Conservation (phyloP, 345 rosid species). For the Trapa bicornis region DNA sequence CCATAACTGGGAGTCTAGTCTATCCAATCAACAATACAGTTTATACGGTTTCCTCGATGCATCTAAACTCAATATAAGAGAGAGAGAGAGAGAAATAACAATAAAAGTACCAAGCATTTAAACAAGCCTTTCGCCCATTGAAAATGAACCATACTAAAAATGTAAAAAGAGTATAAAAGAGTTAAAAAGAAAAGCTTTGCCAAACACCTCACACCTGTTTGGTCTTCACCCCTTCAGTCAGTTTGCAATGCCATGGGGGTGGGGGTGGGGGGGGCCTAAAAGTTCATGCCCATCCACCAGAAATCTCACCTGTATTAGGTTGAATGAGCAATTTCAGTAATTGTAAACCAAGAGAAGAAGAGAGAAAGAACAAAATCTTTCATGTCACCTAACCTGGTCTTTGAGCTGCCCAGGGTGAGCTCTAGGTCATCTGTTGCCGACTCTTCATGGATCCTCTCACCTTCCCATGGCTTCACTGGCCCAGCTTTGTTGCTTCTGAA, state of each 20-base stretch:
- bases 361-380: not conserved
- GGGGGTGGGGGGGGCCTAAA: too few species aligned
- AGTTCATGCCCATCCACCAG: not conserved
- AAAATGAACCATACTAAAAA: not conserved
- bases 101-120: not conserved
- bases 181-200: not conserved
- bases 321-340: not conserved
- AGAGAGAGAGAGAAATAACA: not conserved
- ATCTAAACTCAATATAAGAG: not conserved
- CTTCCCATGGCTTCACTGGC: conserved; percentile 96
- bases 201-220: not conserved
- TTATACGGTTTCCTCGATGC: not conserved
- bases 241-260: not conserved
- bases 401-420: conserved; percentile 92
- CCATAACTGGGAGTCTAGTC: not conserved
- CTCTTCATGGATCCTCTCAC: conserved; percentile 92
- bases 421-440: conserved; percentile 89
- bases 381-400: conserved; percentile 34
- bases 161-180: not conserved
- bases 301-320: not conserved
- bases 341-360: not conserved
- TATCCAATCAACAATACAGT: not conserved
- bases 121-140: conserved; percentile 3
- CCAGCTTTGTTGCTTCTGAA: conserved; percentile 57
- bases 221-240: not conserved